Evolutionary conservation across 192 early-diverging fungal genomes (phyloP).

Genomic region (Radiomyces spectabilis): DNA sequence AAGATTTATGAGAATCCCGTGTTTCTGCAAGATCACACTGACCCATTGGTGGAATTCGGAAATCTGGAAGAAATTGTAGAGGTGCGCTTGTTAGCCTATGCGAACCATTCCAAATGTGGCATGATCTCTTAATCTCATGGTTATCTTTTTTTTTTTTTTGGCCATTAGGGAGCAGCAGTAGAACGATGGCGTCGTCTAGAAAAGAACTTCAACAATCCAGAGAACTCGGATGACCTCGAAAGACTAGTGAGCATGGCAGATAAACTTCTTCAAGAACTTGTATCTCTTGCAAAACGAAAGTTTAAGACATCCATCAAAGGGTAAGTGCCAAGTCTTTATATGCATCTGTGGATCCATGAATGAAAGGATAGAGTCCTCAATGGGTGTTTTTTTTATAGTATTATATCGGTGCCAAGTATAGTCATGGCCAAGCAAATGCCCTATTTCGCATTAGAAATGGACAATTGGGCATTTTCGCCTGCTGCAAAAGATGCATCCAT

Average conservation of each 20-base stretch:
- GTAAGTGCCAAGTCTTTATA: slow-evolving; percentile 3
- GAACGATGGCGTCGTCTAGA: slow-evolving; percentile 21
- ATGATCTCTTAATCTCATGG: background rate
- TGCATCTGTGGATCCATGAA: too few species aligned
- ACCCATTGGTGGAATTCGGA: slow-evolving; percentile 6
- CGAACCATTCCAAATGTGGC: too few species aligned
- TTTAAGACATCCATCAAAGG: slow-evolving; percentile 8
- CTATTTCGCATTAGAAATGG: slow-evolving; percentile 46
- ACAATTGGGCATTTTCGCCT: slow-evolving; percentile 39
- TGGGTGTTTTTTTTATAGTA: background rate
- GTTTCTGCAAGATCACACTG: slow-evolving; percentile 12
- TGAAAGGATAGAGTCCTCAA: too few species aligned
- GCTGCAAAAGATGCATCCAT: slow-evolving; percentile 33
- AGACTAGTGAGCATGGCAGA: slow-evolving; percentile 17
- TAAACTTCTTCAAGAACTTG: slow-evolving; percentile 19
- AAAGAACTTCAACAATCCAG: background rate
- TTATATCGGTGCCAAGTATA: slow-evolving; percentile 30
- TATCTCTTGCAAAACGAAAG: slow-evolving; percentile 4
- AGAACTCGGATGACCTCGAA: slow-evolving; percentile 14
- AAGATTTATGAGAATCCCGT: slow-evolving; percentile 23
- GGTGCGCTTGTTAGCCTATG: background rate
- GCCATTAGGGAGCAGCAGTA: slow-evolving; percentile 18
- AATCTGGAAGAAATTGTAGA: slow-evolving; percentile 18
- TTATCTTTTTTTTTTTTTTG: background rate
- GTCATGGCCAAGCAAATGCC: slow-evolving; percentile 43